phyloP scores from a whole-genome alignment of 2,329 filamentous ascomycete genomes.

The Emydomyces testavorans region DNA sequence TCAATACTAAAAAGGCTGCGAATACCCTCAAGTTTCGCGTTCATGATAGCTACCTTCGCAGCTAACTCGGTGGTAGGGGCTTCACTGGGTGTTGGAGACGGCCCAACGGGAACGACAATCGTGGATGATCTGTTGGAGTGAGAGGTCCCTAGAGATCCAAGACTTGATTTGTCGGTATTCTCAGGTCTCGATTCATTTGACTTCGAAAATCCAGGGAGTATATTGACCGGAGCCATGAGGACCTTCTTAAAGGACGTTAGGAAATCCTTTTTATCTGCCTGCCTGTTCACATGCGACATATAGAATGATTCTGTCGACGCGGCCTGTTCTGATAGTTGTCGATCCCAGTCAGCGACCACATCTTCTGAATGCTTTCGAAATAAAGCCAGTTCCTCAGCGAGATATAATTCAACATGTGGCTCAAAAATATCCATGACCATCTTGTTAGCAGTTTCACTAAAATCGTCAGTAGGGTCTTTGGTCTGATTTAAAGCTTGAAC shows the following conservation, averaged over 20 bases:
- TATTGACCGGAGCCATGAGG: constrained; percentile 96
- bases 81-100: constrained; percentile 35
- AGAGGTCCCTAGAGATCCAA: constrained; percentile 17
- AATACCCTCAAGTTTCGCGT: constrained; percentile 85
- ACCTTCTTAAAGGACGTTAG: constrained; percentile 95
- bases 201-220: constrained; percentile 62
- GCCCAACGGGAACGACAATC: constrained; percentile 23
- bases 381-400: constrained; percentile 79
- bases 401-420: constrained; percentile 83
- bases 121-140: constrained; percentile 32
- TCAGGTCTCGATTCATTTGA: constrained; percentile 30
- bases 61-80: constrained; percentile 83
- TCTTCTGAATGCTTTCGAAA: constrained; percentile 66
- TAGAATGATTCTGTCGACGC: constrained; percentile 84
- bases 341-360: constrained; percentile 78
- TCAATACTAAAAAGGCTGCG: constrained; percentile 93
- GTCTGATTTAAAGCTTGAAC: constrained; percentile 59
- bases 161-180: constrained; percentile 19
- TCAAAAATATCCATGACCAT: constrained; percentile 68
- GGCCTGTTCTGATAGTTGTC: constrained; percentile 80
- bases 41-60: constrained; percentile 96
- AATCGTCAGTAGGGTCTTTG: constrained; percentile 46
- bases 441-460: constrained; percentile 53
- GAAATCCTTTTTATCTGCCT: constrained; percentile 94
- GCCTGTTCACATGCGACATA: constrained; percentile 88